Evolutionary conservation across 352 stramenopile species (phyloP).

Genomic region (Phytophthora brassicae): DNA sequence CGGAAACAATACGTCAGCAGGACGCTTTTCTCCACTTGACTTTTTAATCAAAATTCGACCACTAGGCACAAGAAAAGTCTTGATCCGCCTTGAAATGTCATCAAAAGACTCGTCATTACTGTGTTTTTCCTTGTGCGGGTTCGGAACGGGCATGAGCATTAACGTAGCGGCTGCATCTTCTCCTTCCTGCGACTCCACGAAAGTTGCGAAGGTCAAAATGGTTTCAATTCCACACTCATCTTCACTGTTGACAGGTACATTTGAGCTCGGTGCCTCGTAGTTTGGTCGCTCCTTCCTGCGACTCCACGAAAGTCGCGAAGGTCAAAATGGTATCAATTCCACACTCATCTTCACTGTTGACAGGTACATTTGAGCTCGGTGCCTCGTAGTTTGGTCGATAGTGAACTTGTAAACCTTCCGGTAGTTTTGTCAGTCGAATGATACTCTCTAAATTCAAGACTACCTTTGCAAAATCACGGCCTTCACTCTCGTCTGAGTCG

Average conservation of each 20-base stretch:
- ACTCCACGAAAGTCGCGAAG: constrained; percentile 70
- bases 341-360: constrained; percentile 32
- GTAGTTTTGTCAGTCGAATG: constrained; percentile 78
- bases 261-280: constrained; percentile 49
- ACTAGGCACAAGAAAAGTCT: constrained; percentile 75
- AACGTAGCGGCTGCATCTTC: constrained; percentile 43
- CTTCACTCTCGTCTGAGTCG: constrained; percentile 47
- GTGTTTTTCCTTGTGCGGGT: constrained; percentile 24
- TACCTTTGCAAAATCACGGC: constrained; percentile 56
- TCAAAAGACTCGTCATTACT: constrained; percentile 42
- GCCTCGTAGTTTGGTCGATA: constrained; percentile 77
- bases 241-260: constrained; percentile 26
- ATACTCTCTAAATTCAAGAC: constrained; percentile 82
- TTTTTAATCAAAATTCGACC: constrained; percentile 53
- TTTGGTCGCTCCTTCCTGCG: too few species aligned
- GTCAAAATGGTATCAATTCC: constrained; percentile 63
- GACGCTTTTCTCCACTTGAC: constrained; percentile 32
- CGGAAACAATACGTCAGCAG: constrained; percentile 61
- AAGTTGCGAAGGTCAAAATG: constrained; percentile 75
- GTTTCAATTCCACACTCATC: constrained; percentile 45
- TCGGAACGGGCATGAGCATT: constrained; percentile 60
- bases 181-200: constrained; percentile 51
- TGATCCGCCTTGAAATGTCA: constrained; percentile 58
- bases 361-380: constrained; percentile 27
- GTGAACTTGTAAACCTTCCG: constrained; percentile 78